Evolutionary conservation across 148 eudicot species (phyloP).

Genomic region (Persicaria tinctoria): DNA sequence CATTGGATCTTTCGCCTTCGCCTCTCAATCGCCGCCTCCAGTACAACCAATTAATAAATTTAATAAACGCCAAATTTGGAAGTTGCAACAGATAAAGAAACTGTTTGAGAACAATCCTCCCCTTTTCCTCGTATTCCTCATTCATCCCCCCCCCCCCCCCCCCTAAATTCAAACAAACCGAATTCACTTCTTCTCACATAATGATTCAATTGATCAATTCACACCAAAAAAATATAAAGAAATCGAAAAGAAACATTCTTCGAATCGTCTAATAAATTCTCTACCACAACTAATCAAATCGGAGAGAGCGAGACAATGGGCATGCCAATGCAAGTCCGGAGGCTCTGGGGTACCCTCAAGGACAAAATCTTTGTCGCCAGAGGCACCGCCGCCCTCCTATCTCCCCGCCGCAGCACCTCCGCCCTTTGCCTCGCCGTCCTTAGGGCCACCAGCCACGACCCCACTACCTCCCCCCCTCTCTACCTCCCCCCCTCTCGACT

Average conservation of each 20-base stretch:
- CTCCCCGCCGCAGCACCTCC: conserved; percentile 27
- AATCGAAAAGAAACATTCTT: background rate
- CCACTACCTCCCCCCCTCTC: no score
- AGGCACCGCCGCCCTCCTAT: conserved; percentile 29
- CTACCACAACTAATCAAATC: no score
- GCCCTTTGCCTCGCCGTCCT: conserved; percentile 33
- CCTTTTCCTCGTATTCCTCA: background rate
- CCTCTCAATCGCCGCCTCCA: no score
- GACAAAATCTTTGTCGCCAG: conserved; percentile 58
- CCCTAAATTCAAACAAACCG: background rate
- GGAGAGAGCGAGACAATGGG: no score
- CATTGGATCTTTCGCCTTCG: no score
- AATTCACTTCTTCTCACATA: background rate
- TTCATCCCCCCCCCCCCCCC: background rate
- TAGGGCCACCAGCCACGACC: conserved; percentile 55
- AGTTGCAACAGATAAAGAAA: background rate
- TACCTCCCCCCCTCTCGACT: no score
- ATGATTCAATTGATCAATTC: no score
- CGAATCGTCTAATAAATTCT: background rate
- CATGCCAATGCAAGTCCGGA: conserved; percentile 21
- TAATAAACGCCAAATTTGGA: background rate
- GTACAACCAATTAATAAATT: no score
- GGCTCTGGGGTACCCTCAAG: conserved; percentile 43
- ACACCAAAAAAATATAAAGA: no score
- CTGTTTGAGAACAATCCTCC: background rate